Base-by-base conservation (phyloP, 257 asterid species). In the Jacaranda copaia region DNA sequence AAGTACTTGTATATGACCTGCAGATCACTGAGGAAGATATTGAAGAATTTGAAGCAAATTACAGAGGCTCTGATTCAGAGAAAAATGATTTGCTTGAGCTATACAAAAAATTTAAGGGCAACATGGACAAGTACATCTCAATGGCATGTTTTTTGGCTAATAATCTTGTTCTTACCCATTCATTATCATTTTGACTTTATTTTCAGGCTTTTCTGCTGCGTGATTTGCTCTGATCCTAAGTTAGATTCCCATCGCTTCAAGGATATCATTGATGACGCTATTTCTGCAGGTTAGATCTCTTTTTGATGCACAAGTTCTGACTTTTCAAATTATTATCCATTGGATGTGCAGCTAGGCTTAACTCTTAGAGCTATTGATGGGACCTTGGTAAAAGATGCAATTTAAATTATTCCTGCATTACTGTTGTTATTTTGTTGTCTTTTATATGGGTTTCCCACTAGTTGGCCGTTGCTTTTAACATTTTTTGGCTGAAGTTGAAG, bases 201-300 rank as follows among this genome's bases (percentile, higher is more conserved):
- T 79, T 55, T 70, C 89, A 92, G 99, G 92, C 88, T 95, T 58
- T 95, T 92, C 85, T 91, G 96, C 89, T 90, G 93, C 89, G 89
- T 95, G 99, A 78, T 91, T 69, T 95, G 99, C 90, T 95, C 99
- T 16, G 96, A 91, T 79, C 43, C 89, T 36, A 73, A 85, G 85
- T 84, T 95, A 70, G 99, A 95, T 85, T 92, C 99, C 55, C 99
- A 95, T 74, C 95, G 99, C 81, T 95, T 88, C 91, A 95, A 89
- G 87, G 96, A 92, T 87, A 79, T 87, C 61, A 85, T 95, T 75
- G 98, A 95, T 20, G 96, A 87, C 84, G 95, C 96, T 55, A 82
- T 93, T 70, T 84, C 88, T 76, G 85, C 85, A 70, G 99, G 99
- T 92, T 68, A 52, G 73, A 69, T 76, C 20, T 36, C 42, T 70